Evolutionary conservation across 371 early-diverging fungal species (phyloP), one percentile per base, ranked within the genome.

Genomic region (Nosema muscidifuracis): DNA sequence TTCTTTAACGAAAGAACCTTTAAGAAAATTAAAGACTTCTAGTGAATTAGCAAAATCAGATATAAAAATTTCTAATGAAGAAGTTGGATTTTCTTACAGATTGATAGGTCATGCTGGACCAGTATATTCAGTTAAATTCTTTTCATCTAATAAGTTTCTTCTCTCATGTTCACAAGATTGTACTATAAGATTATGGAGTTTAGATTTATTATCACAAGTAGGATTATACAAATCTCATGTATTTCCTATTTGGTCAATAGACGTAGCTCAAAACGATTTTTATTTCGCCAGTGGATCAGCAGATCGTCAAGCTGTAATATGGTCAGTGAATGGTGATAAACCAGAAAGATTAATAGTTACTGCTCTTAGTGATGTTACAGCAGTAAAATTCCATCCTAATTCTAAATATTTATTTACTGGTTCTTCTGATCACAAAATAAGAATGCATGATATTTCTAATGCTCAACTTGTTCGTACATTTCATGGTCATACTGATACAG

Each of bases 351-450:
- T 99, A 44, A 93, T 99, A 86, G 91, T 92, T 36, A 93, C 95
- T 16, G 95, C 97, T 83, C 82, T 94, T 36, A 90, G 94, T 3
- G 99, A 97, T 84, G 95, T 97, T 0, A 94, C 75, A 24, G 85
- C 85, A 34, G 94, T 97, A 28, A 88, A 88, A 76, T 99, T 97
- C 82, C 99, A 99, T 83, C 97, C 97, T 4, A 99, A 97, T 80
- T 87, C 89, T 40, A 92, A 91, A 73, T 99, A 98, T 80, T 64
- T 98, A 16, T 88, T 92, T 28, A 93, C 94, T 10, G 97, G 95
- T 2, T 91, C 92, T 0, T 87, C 88, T 72, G 99, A 98, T 85
- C 86, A 87, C 63, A 92, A 94, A 20, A 88, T 88, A n/a, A 86
- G 97, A 36, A 83, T 98, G 78, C 95, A 95, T 92, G 94, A 94